Conservation (phyloP, 2,329 filamentous ascomycete species). For the Cercospora canescens region DNA sequence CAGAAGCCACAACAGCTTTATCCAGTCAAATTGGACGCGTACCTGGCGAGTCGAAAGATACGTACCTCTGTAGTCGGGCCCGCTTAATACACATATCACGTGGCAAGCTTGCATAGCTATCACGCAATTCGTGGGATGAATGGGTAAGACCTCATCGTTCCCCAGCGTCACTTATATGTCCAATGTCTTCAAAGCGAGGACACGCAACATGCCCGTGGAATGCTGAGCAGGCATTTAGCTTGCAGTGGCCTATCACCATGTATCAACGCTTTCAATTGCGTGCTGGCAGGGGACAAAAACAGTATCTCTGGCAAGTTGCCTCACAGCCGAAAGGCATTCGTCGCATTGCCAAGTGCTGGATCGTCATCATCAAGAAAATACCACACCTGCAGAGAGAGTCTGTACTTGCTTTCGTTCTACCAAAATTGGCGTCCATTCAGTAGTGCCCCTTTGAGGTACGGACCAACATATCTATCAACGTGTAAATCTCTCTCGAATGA, state of each 20-base stretch:
- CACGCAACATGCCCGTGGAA: not conserved
- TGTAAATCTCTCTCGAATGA: no score
- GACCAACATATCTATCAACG: no score
- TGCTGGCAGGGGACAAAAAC: not conserved
- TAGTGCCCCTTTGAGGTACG: no score
- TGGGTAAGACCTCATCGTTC: constrained; percentile 1
- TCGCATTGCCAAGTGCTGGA: no score
- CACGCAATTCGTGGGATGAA: constrained; percentile 16
- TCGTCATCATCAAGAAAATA: no score
- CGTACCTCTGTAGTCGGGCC: not conserved
- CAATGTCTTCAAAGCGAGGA: not conserved
- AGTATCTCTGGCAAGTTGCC: no score
- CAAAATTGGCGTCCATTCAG: no score
- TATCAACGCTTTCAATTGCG: not conserved
- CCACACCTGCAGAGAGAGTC: no score
- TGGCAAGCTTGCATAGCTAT: constrained; percentile 6
- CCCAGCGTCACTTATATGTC: not conserved
- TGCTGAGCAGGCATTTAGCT: not conserved
- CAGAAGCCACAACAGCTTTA: constrained; percentile 1
- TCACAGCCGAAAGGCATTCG: no score
- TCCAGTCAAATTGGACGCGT: constrained; percentile 9
- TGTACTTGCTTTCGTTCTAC: no score
- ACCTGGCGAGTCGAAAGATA: constrained; percentile 1
- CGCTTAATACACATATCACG: constrained; percentile 8
- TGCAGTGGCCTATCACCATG: not conserved